A percentile compares a stretch with the other conserved stretches of the same genome.
Evolutionary conservation across 371 early-diverging fungal species (phyloP).

Genomic region (Gilbertella persicaria): DNA sequence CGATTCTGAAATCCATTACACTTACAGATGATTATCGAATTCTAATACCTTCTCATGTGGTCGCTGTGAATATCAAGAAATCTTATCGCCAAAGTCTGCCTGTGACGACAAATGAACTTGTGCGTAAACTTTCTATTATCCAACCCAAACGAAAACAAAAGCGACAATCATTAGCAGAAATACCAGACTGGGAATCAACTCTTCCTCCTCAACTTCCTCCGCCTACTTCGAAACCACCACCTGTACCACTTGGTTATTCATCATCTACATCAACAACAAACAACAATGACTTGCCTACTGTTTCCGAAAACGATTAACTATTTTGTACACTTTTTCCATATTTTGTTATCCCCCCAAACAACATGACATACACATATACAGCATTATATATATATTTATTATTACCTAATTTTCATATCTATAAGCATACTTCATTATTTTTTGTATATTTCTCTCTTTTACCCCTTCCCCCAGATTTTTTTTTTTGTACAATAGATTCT

Average conservation of each 20-base stretch:
- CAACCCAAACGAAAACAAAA: constrained; percentile 2
- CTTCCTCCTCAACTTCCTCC: constrained; percentile 46
- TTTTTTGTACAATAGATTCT: too few species aligned
- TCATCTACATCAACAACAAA: too few species aligned
- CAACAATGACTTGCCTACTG: constrained; percentile 16
- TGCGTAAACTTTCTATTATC: constrained; percentile 1
- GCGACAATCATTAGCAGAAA: constrained; percentile 37
- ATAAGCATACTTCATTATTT: too few species aligned
- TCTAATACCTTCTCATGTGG: constrained; percentile 11
- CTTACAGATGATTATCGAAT: constrained; percentile 39
- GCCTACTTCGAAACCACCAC: constrained; percentile 36
- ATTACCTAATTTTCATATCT: too few species aligned
- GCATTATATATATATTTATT: neutral
- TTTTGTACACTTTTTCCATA: constrained; percentile 12
- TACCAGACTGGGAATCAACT: constrained; percentile 41
- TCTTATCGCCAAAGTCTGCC: constrained; percentile 15
- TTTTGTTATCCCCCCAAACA: neutral
- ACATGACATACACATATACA: constrained; percentile 1
- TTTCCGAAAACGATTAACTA: constrained; percentile 19
- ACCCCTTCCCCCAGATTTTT: too few species aligned
- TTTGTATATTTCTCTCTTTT: too few species aligned
- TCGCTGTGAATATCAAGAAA: neutral
- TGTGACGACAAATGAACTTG: constrained; percentile 1
- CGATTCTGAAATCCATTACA: constrained; percentile 21
- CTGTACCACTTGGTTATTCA: constrained; percentile 20